phyloP scores from a whole-genome alignment of 139 green algal species.

The Gonium pectorale region DNA sequence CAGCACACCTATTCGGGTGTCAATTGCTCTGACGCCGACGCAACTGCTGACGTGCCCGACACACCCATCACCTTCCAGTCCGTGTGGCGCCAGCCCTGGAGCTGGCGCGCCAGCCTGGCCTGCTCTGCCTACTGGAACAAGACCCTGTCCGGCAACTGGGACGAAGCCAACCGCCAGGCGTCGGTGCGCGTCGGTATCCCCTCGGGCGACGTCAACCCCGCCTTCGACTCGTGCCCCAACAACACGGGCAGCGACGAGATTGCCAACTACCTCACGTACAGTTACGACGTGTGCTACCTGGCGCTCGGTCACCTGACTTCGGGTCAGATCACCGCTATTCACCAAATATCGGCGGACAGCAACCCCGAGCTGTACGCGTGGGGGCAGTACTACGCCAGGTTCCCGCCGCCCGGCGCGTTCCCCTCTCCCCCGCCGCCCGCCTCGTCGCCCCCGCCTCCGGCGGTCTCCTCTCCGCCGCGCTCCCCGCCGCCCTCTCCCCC shows the following conservation, averaged over 20 bases:
- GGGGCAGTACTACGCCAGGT: conserved; percentile 6
- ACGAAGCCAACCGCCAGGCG: not conserved
- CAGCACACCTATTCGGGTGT: not conserved
- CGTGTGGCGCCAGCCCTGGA: conserved; percentile 3
- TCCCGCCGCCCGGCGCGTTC: not conserved
- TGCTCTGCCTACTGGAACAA: conserved; percentile 4
- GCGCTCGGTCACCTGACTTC: conserved; percentile 4
- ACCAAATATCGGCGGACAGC: not conserved
- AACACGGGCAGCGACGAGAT: not conserved
- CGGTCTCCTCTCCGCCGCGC: not conserved
- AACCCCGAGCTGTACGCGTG: conserved; percentile 20
- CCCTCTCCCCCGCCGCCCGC: not conserved
- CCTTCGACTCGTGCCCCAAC: conserved; percentile 19
- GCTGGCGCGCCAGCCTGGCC: not conserved
- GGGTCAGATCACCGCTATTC: conserved; percentile 8
- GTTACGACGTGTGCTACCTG: conserved; percentile 5
- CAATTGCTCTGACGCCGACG: not conserved
- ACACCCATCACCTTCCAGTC: not conserved
- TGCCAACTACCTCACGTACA: not conserved
- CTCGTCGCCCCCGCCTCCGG: not conserved
- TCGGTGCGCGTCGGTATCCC: not conserved
- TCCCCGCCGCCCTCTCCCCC: not conserved
- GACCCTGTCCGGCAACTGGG: not conserved
- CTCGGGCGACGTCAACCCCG: not conserved
- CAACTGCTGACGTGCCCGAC: not conserved